A percentile compares a stretch with the other conserved stretches of the same genome.
These are phyloP conservation scores for Phytophthora pseudosyringae DNA, from an alignment of 352 stramenopile genomes.

Conservation along the genomic window DNA sequence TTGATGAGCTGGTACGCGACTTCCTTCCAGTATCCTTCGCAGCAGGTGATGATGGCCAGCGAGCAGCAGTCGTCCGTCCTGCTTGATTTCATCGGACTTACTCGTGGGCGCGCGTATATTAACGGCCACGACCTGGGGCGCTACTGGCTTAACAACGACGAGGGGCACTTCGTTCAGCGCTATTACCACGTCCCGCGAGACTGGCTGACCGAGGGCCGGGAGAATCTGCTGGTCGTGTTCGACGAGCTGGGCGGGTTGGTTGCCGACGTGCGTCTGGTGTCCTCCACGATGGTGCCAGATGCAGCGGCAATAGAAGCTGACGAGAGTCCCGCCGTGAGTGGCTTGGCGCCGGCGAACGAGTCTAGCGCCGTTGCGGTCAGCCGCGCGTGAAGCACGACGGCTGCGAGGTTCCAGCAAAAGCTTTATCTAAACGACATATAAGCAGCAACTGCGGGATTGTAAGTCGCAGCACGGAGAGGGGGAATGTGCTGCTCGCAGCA, in stretches of 20 bases:
- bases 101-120: slow-evolving; percentile 62
- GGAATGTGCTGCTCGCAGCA: background rate
- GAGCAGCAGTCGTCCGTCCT: slow-evolving; percentile 56
- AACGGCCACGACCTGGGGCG: slow-evolving; percentile 75
- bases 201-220: slow-evolving; percentile 48
- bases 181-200: slow-evolving; percentile 71
- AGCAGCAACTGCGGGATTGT: background rate
- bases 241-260: slow-evolving; percentile 66
- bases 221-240: slow-evolving; percentile 68
- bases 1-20: slow-evolving; percentile 67
- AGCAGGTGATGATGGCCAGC: slow-evolving; percentile 1
- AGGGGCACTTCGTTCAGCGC: slow-evolving; percentile 63
- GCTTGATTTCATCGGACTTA: slow-evolving; percentile 63
- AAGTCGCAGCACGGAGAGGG: too few relatives aligned
- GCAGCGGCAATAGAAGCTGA: slow-evolving; percentile 7
- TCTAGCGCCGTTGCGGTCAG: slow-evolving; percentile 13
- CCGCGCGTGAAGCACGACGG: slow-evolving; percentile 14
- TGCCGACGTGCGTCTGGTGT: slow-evolving; percentile 50
- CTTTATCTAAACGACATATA: slow-evolving; percentile 27
- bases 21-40: slow-evolving; percentile 40
- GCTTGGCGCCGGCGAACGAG: background rate
- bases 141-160: slow-evolving; percentile 67
- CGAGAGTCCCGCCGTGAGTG: background rate
- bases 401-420: background rate
- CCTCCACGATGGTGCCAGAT: slow-evolving; percentile 56